Conservation (phyloP, 1,139 yeast genomes). For the Debaryomyces psychrophilus region DNA sequence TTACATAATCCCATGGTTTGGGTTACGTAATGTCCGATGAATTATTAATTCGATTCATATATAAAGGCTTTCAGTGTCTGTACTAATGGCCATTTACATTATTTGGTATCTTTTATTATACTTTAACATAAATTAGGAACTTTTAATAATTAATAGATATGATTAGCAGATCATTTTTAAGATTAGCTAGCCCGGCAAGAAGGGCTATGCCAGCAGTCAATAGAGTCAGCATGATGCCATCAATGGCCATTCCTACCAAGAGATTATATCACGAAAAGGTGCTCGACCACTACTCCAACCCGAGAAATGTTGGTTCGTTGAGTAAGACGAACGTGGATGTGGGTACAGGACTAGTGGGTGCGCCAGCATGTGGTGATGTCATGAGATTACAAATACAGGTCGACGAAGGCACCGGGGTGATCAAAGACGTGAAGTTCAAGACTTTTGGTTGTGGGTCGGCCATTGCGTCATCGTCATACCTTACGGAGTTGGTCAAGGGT, state of each 20-base stretch:
- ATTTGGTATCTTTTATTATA: background rate
- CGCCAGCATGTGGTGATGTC: constrained; percentile 99
- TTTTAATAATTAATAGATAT: constrained; percentile 15
- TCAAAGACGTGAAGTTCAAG: constrained; percentile 94
- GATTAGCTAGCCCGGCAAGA: constrained; percentile 19
- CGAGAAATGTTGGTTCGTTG: constrained; percentile 93
- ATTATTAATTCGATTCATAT: constrained; percentile 1
- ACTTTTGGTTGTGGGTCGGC: constrained; percentile 99
- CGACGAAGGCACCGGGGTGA: constrained; percentile 84
- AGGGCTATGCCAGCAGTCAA: constrained; percentile 15
- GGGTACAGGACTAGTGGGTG: constrained; percentile 98
- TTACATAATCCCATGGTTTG: background rate
- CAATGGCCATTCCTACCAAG: constrained; percentile 13
- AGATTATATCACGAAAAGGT: constrained; percentile 70
- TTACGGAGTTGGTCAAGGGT: constrained; percentile 94
- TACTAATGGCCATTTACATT: too few species aligned
- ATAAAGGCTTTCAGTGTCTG: constrained; percentile 2
- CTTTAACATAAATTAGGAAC: background rate
- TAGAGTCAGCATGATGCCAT: constrained; percentile 12
- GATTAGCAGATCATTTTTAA: constrained; percentile 29
- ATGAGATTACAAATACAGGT: constrained; percentile 97
- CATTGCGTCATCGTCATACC: constrained; percentile 92
- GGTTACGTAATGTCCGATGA: constrained; percentile 1
- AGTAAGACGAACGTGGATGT: constrained; percentile 76
- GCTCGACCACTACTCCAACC: constrained; percentile 94